Percentiles rank a stretch among this genome's conserved stretches.
phyloP scores from a whole-genome alignment of 73 alveolate species.

The Blepharisma stoltei region DNA sequence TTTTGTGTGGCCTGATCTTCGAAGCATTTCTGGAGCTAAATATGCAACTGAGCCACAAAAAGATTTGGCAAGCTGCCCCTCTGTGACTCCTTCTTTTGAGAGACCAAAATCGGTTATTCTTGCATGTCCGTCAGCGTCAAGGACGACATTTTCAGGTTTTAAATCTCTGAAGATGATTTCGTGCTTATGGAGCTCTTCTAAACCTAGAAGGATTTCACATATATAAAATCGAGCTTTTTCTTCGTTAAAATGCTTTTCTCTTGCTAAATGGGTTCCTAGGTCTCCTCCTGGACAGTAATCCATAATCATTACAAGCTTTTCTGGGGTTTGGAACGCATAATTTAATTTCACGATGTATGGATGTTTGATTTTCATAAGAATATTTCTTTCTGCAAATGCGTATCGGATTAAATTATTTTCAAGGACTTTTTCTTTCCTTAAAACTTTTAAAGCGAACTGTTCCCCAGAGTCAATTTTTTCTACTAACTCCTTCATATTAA shows the following conservation, averaged over 20 bases:
- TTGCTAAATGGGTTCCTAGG: conserved; percentile 80
- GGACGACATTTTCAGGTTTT: conserved; percentile 83
- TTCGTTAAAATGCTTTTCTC: conserved; percentile 82
- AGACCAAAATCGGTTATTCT: conserved; percentile 94
- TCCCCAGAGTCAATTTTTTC: conserved; percentile 91
- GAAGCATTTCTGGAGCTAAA: conserved; percentile 96
- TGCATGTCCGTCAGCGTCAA: conserved; percentile 93
- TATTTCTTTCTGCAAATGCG: conserved; percentile 93
- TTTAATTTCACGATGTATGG: conserved; percentile 93
- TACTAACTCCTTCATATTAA: too few species aligned
- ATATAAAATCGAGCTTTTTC: conserved; percentile 66
- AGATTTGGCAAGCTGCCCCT: conserved; percentile 71
- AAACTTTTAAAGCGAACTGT: conserved; percentile 94
- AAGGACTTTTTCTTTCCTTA: conserved; percentile 73
- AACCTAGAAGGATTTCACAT: conserved; percentile 68
- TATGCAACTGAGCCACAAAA: conserved; percentile 95
- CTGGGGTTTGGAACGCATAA: conserved; percentile 88
- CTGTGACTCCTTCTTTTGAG: conserved; percentile 79
- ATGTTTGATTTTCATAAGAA: conserved; percentile 76
- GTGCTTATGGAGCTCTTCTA: conserved; percentile 73
- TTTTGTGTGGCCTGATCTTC: conserved; percentile 92
- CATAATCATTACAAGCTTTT: conserved; percentile 56
- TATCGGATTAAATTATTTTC: conserved; percentile 86
- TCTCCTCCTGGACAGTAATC: conserved; percentile 98
- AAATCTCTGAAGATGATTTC: conserved; percentile 77